A percentile compares a stretch with the other conserved stretches of the same genome.
These are phyloP conservation scores for Cyclotella kingstonii DNA, from an alignment of 108 stramenopile genomes.

Conservation along the genomic window DNA sequence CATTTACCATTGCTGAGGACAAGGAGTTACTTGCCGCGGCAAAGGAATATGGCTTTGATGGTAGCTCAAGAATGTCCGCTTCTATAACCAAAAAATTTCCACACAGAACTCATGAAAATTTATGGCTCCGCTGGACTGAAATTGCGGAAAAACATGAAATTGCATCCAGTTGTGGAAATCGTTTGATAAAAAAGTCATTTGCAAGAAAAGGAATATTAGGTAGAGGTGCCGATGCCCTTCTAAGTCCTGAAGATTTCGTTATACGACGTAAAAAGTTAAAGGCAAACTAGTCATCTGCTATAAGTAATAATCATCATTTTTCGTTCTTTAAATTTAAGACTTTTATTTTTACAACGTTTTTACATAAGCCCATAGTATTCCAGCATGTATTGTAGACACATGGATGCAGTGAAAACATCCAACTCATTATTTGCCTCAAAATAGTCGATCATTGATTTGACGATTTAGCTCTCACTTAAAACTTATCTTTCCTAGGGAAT, in stretches of 20 bases:
- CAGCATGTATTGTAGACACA: no score
- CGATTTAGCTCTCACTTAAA: neutral
- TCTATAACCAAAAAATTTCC: conserved; percentile 36
- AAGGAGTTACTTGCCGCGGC: conserved; percentile 18
- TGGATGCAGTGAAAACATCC: no score
- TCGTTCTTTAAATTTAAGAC: neutral
- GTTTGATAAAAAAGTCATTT: conserved; percentile 13
- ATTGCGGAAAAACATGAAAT: conserved; percentile 41
- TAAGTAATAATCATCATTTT: neutral
- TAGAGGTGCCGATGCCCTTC: neutral
- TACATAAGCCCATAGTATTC: no score
- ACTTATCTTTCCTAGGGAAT: no score
- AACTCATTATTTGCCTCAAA: neutral
- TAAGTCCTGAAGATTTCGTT: conserved; percentile 35
- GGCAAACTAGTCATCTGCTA: neutral
- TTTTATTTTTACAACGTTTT: neutral
- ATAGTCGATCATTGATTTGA: neutral
- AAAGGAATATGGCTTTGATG: conserved; percentile 9
- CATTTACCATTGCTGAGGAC: conserved; percentile 43
- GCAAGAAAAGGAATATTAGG: conserved; percentile 1
- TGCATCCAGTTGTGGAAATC: conserved; percentile 11
- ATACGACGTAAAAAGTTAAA: conserved; percentile 10
- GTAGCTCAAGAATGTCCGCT: neutral
- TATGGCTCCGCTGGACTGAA: conserved; percentile 40
- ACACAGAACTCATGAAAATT: conserved; percentile 26